phyloP scores from a whole-genome alignment of 2,329 filamentous ascomycete species.

The Hypoxylon sp. region DNA sequence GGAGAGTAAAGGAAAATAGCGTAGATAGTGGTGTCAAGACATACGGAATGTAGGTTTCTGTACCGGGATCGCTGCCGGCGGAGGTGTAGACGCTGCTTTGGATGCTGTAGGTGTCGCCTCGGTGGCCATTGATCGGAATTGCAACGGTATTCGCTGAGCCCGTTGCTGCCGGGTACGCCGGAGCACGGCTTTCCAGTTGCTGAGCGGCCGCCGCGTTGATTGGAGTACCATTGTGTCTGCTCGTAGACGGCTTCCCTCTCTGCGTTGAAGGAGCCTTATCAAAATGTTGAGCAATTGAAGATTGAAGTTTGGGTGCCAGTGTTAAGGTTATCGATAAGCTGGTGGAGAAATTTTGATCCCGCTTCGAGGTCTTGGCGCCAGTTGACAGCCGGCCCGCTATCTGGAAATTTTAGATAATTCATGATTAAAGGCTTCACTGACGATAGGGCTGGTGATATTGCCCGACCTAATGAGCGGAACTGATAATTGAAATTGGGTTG shows the following conservation, averaged over 20 bases:
- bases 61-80: constrained; percentile 25
- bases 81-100: constrained; percentile 39
- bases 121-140: constrained; percentile 65
- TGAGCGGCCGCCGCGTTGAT: constrained; percentile 74
- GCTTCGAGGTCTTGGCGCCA: constrained; percentile 34
- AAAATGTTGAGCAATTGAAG: constrained; percentile 12
- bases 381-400: constrained; percentile 19
- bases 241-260: not conserved
- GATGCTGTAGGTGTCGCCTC: constrained; percentile 47
- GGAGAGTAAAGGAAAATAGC: not conserved
- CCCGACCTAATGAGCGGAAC: constrained; percentile 7
- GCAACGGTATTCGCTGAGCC: constrained; percentile 57
- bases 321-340: constrained; percentile 33
- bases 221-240: constrained; percentile 70
- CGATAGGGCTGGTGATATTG: not conserved
- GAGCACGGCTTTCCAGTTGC: constrained; percentile 77
- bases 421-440: constrained; percentile 6
- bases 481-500: constrained; percentile 8
- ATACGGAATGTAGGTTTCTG: constrained; percentile 45
- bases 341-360: constrained; percentile 48
- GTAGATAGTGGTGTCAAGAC: constrained; percentile 14
- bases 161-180: constrained; percentile 68
- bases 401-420: constrained; percentile 31
- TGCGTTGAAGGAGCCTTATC: not conserved
- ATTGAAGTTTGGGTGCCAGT: constrained; percentile 6